Evolutionary conservation across 805 yeast species (phyloP).

Genomic region (Kluyveromyces dobzhanskii): DNA sequence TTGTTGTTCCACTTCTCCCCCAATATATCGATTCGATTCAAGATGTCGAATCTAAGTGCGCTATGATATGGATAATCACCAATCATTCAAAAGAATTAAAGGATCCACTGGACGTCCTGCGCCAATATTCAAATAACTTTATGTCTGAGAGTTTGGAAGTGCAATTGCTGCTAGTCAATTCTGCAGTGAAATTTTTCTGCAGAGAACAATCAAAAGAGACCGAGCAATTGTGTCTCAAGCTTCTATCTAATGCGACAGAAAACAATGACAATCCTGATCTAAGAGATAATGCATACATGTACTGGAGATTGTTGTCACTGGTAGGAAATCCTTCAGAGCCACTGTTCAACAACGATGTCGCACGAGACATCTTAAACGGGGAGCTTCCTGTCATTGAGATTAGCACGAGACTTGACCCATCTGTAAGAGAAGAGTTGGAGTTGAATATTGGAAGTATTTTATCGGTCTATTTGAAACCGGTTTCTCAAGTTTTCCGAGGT

Average conservation of each 20-base stretch:
- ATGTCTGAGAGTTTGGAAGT: conserved; percentile 64
- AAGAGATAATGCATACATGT: conserved; percentile 76
- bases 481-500: conserved; percentile 66
- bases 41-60: conserved; percentile 71
- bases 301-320: conserved; percentile 68
- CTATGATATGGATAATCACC: conserved; percentile 81
- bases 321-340: conserved; percentile 23
- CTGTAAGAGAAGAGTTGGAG: conserved; percentile 71
- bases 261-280: conserved; percentile 75
- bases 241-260: conserved; percentile 64
- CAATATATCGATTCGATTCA: conserved; percentile 43
- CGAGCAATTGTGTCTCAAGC: conserved; percentile 47
- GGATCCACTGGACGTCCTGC: conserved; percentile 19
- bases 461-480: conserved; percentile 77
- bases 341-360: conserved; percentile 31
- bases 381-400: conserved; percentile 58
- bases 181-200: conserved; percentile 62
- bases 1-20: conserved; percentile 36
- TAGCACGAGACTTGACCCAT: conserved; percentile 61
- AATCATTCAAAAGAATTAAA: conserved; percentile 47
- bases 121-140: conserved; percentile 35
- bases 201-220: conserved; percentile 42
- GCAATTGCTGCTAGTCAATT: conserved; percentile 64
- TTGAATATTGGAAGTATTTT: conserved; percentile 76
- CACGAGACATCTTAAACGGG: conserved; percentile 50